Percentiles rank a stretch among this genome's conserved stretches.
These are phyloP conservation scores for Simplicillium aogashimaense DNA, from an alignment of 2,329 filamentous ascomycete genomes.

Conservation along the genomic window DNA sequence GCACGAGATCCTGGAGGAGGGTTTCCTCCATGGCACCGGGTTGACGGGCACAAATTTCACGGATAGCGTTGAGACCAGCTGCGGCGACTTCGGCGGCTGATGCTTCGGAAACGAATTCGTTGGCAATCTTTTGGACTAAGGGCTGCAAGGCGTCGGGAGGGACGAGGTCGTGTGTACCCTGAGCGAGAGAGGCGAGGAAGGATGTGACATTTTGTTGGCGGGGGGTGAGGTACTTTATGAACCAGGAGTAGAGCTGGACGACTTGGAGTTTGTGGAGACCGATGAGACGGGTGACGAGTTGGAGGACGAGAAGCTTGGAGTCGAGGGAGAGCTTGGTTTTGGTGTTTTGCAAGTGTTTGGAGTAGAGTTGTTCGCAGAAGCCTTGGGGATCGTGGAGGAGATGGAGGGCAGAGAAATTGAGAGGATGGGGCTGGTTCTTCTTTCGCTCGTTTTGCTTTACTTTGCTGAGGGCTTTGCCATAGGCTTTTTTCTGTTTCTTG, in stretches of 20 bases:
- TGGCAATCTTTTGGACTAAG: conserved; percentile 87
- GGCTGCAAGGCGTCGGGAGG: conserved; percentile 90
- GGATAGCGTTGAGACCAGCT: conserved; percentile 87
- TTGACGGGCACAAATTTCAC: conserved; percentile 86
- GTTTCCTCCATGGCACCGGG: conserved; percentile 95
- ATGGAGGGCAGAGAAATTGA: conserved; percentile 95
- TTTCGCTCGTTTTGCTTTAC: conserved; percentile 78
- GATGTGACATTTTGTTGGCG: conserved; percentile 85
- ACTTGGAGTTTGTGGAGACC: conserved; percentile 88
- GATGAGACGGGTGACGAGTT: conserved; percentile 82
- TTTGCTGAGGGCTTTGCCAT: conserved; percentile 73
- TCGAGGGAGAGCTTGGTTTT: conserved; percentile 81
- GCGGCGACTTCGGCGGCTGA: conserved; percentile 83
- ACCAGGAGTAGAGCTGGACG: conserved; percentile 89
- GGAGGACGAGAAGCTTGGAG: conserved; percentile 79
- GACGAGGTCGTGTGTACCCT: conserved; percentile 83
- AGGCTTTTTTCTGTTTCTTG: conserved; percentile 71
- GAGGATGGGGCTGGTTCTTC: conserved; percentile 74
- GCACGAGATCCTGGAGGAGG: conserved; percentile 87
- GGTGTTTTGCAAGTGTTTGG: conserved; percentile 79
- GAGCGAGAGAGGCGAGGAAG: conserved; percentile 84
- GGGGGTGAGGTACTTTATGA: conserved; percentile 83
- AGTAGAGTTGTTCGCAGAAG: conserved; percentile 83
- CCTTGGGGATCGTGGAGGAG: conserved; percentile 89
- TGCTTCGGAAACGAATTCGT: conserved; percentile 95